phyloP scores from a whole-genome alignment of 192 early-diverging fungal genomes.

The Geranomyces variabilis region DNA sequence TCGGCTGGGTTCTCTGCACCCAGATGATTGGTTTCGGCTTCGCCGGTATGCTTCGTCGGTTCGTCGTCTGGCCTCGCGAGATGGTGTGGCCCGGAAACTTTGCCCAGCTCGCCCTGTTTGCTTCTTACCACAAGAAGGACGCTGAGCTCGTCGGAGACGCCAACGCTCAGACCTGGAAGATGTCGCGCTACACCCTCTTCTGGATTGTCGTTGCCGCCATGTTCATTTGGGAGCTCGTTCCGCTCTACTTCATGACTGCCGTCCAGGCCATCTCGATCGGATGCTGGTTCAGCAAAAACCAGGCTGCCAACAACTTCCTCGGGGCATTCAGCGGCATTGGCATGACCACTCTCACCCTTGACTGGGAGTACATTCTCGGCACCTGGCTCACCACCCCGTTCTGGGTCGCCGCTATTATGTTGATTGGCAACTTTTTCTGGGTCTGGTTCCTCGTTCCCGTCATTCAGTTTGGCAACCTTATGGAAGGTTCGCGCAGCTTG shows the following conservation, averaged over 20 bases:
- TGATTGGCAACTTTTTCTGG: background rate
- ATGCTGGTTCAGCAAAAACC: background rate
- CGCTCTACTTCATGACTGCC: conserved; percentile 7
- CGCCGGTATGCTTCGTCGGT: conserved; percentile 74
- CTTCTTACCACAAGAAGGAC: conserved; percentile 14
- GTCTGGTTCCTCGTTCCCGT: conserved; percentile 32
- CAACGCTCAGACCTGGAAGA: conserved; percentile 13
- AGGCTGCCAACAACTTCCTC: background rate
- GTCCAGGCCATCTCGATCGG: conserved; percentile 7
- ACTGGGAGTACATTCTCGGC: conserved; percentile 41
- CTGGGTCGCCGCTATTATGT: background rate
- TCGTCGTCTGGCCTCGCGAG: conserved; percentile 78
- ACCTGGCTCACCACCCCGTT: conserved; percentile 10
- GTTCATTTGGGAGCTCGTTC: conserved; percentile 56
- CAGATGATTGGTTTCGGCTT: conserved; percentile 70
- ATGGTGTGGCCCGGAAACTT: conserved; percentile 87
- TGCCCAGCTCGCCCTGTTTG: conserved; percentile 21
- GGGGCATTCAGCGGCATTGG: conserved; percentile 42
- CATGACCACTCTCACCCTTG: conserved; percentile 43
- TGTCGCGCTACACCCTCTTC: conserved; percentile 64
- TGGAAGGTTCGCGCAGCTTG: background rate
- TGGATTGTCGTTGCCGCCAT: conserved; percentile 49
- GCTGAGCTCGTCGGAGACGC: background rate
- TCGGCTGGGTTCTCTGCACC: conserved; percentile 61
- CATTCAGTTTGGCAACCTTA: conserved; percentile 1